phyloP scores from a whole-genome alignment of 2,329 filamentous ascomycete genomes.

The Raffaelea deltoideospora region DNA sequence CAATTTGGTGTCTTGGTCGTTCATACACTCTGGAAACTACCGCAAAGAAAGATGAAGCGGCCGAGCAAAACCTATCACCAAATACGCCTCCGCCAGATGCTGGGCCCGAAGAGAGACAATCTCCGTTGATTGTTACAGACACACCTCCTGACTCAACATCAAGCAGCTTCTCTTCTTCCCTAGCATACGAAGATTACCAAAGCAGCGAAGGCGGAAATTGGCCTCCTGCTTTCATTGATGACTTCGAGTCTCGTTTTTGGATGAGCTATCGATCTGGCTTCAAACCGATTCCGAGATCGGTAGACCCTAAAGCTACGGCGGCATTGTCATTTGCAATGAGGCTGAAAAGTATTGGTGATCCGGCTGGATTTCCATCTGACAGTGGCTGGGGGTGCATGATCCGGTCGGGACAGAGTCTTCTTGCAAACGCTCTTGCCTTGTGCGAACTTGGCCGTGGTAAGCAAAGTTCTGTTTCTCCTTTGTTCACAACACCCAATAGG shows the following conservation, averaged over 20 bases:
- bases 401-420: constrained; percentile 78
- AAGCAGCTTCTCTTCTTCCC: constrained; percentile 36
- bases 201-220: constrained; percentile 42
- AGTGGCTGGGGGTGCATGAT: constrained; percentile 99
- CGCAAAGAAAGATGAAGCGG: constrained; percentile 8
- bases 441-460: constrained; percentile 65
- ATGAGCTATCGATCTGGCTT: constrained; percentile 93
- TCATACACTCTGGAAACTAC: constrained; percentile 28
- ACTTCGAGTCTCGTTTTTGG: constrained; percentile 89
- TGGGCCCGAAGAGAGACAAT: constrained; percentile 3
- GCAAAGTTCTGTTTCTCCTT: constrained; percentile 7
- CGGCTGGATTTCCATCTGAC: constrained; percentile 76
- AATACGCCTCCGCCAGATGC: constrained; percentile 3
- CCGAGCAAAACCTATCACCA: constrained; percentile 5
- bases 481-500: not conserved
- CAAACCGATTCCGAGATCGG: constrained; percentile 61
- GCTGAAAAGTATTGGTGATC: constrained; percentile 63
- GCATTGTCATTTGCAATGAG: constrained; percentile 73
- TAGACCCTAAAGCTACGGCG: constrained; percentile 53
- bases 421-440: constrained; percentile 70
- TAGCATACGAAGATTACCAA: constrained; percentile 29
- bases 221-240: constrained; percentile 74
- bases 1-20: constrained; percentile 69
- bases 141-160: constrained; percentile 33
- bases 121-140: constrained; percentile 15